phyloP scores from a whole-genome alignment of 2,329 filamentous ascomycete genomes.

The Aspergillus fischeri region DNA sequence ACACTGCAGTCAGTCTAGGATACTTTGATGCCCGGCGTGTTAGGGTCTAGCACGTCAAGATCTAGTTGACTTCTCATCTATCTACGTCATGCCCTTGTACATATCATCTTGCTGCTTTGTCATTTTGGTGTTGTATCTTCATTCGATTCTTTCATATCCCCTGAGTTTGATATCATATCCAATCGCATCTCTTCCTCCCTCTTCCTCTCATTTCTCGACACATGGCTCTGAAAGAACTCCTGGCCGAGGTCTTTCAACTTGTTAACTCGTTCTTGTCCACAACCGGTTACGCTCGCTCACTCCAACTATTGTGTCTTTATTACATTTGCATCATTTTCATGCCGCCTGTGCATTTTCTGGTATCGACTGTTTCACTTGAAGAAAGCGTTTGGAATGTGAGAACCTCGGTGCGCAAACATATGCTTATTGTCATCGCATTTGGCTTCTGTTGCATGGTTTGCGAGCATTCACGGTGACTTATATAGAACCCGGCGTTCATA shows the following conservation, averaged over 20 bases:
- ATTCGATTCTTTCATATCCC: not conserved
- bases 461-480: slow-evolving; percentile 5
- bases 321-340: slow-evolving; percentile 2
- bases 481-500: slow-evolving; percentile 13
- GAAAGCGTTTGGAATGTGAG: not conserved
- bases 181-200: slow-evolving; percentile 1
- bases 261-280: not conserved
- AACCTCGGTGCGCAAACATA: not conserved
- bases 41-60: slow-evolving; percentile 17
- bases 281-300: not conserved
- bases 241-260: not conserved
- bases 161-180: slow-evolving; percentile 5
- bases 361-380: not conserved
- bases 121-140: not conserved
- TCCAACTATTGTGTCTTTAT: not conserved
- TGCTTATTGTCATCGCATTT: not conserved
- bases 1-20: slow-evolving; percentile 41
- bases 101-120: not conserved
- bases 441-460: not conserved
- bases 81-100: not conserved
- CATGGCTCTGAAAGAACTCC: not conserved
- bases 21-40: slow-evolving; percentile 40
- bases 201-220: not conserved
- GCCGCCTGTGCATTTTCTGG: not conserved
- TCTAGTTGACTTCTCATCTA: not conserved